Conservation (phyloP, 2,329 filamentous ascomycete genomes). For the Aspergillus intermedius region DNA sequence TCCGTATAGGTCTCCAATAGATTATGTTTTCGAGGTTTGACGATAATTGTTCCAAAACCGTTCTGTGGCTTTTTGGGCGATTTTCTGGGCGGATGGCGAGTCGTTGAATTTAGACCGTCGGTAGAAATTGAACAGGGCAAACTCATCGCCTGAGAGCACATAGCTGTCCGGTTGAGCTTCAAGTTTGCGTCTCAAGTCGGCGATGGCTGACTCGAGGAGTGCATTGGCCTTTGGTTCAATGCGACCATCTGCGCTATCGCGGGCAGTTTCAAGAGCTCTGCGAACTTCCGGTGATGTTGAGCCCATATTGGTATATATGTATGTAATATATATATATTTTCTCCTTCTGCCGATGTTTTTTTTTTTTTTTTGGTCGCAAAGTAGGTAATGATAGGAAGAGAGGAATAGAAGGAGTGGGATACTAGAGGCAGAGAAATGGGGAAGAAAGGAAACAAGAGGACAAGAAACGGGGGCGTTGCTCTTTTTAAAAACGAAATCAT, state of each 20-base stretch:
- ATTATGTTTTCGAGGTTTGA: constrained; percentile 19
- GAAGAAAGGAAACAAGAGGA: constrained; percentile 5
- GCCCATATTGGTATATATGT: not conserved
- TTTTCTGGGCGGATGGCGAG: constrained; percentile 15
- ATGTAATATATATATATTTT: not conserved
- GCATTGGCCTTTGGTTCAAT: constrained; percentile 56
- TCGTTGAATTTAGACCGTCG: constrained; percentile 62
- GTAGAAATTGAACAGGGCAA: constrained; percentile 73
- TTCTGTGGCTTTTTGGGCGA: constrained; percentile 48
- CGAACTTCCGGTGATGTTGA: constrained; percentile 38
- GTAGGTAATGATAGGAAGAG: constrained; percentile 6
- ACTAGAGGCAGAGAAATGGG: constrained; percentile 3
- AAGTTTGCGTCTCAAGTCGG: constrained; percentile 62
- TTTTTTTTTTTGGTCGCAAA: not conserved
- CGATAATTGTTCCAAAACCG: constrained; percentile 50
- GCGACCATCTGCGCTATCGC: constrained; percentile 62
- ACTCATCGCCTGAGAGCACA: constrained; percentile 69
- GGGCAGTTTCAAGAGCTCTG: constrained; percentile 67
- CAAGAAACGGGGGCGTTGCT: constrained; percentile 4
- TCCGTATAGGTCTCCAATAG: not conserved
- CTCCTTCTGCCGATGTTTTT: not conserved
- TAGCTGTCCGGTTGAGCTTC: constrained; percentile 60
- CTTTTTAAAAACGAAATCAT: constrained; percentile 2
- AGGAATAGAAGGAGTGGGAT: not conserved
- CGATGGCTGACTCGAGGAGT: constrained; percentile 60